Evolutionary conservation across 345 rosid genomes (phyloP).

Genomic region (Aegle marmelos): DNA sequence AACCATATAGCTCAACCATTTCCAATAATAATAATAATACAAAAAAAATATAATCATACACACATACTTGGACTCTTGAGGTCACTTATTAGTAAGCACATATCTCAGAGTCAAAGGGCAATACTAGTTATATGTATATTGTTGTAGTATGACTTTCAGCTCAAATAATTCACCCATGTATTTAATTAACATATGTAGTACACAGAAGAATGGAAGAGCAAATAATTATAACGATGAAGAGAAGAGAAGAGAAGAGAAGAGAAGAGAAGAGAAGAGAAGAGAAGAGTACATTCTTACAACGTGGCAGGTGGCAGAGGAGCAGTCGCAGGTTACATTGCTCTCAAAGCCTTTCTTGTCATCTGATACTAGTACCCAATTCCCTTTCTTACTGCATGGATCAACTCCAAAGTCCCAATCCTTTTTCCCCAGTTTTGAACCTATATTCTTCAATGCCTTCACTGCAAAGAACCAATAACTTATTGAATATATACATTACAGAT

Average conservation of each 20-base stretch:
- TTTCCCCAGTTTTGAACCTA: constrained; percentile 64
- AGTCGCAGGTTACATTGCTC: constrained; percentile 58
- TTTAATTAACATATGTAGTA: no score
- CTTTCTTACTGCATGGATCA: constrained; percentile 79
- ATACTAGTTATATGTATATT: neutral
- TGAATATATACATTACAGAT: neutral
- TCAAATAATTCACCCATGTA: no score
- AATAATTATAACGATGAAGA: neutral
- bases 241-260: constrained; percentile 3
- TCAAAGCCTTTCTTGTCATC: constrained; percentile 37
- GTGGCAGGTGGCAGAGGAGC: constrained; percentile 65
- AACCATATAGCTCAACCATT: neutral
- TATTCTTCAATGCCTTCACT: constrained; percentile 66
- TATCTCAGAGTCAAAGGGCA: neutral
- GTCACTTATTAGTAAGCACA: neutral
- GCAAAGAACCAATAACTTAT: neutral
- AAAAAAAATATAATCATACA: no score
- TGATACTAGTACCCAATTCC: constrained; percentile 40
- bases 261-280: neutral
- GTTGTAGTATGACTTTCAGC: no score
- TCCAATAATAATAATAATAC: neutral
- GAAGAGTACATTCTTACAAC: constrained; percentile 49
- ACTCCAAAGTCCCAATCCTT: constrained; percentile 63
- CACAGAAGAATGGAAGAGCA: neutral
- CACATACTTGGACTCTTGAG: neutral